Evolutionary conservation across 768 basidiomycete species (phyloP).

Genomic region (Leccinum pellstonianum): DNA sequence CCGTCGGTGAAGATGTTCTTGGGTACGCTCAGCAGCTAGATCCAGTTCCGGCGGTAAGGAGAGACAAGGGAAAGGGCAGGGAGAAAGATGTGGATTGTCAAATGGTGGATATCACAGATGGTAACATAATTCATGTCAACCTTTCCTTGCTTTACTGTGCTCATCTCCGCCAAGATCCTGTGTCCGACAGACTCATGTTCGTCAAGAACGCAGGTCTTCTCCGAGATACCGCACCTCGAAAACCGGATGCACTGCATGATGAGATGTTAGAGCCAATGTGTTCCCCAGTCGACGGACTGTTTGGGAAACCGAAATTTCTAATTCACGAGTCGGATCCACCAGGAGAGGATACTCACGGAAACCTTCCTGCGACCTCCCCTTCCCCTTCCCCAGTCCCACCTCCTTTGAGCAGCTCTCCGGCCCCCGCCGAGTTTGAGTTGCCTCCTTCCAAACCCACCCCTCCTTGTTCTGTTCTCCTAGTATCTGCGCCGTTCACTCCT

Average conservation of each 20-base stretch:
- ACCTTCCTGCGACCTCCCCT: conserved; percentile 6
- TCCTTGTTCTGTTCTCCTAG: not conserved
- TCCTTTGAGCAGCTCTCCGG: conserved; percentile 33
- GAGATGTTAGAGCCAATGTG: not conserved
- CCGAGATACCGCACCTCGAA: conserved; percentile 13
- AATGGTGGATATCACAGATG: conserved; percentile 40
- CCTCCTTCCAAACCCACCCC: conserved; percentile 3
- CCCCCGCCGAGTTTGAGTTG: conserved; percentile 1
- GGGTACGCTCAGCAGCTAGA: conserved; percentile 1
- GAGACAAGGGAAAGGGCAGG: conserved; percentile 35
- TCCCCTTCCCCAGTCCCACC: conserved; percentile 18
- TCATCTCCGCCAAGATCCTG: conserved; percentile 9
- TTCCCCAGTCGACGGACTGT: conserved; percentile 10
- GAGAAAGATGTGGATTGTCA: conserved; percentile 29
- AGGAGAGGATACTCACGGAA: not conserved
- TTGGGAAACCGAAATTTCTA: conserved; percentile 39
- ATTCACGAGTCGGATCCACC: conserved; percentile 23
- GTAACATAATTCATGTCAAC: conserved; percentile 15
- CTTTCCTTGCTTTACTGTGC: not conserved
- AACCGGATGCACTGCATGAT: not conserved
- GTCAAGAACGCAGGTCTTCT: conserved; percentile 22
- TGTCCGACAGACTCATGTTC: conserved; percentile 15
- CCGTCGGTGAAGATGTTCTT: conserved; percentile 33
- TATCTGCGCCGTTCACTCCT: not conserved
- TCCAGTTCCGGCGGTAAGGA: conserved; percentile 7